Evolutionary conservation across 1,139 yeast genomes (phyloP).

Genomic region (Yamadazyma mexicana): DNA sequence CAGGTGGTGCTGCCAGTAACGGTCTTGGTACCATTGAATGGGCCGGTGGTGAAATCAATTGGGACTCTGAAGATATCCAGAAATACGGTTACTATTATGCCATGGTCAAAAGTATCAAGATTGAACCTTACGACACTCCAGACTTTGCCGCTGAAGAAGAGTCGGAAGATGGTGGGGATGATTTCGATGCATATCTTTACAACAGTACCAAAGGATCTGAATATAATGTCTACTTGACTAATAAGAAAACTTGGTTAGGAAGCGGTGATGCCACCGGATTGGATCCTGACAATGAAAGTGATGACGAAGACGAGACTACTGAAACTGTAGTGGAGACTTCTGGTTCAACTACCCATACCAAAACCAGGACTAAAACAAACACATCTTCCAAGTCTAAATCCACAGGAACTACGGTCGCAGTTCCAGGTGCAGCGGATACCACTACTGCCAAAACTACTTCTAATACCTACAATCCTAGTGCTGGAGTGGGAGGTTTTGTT

Average conservation of each 20-base stretch:
- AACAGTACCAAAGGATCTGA: conserved; percentile 48
- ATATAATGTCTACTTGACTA: conserved; percentile 54
- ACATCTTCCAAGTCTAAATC: conserved; percentile 8
- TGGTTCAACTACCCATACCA: conserved; percentile 13
- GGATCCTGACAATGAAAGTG: conserved; percentile 47
- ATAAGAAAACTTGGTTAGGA: conserved; percentile 60
- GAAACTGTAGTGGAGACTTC: conserved; percentile 15
- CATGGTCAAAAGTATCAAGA: conserved; percentile 55
- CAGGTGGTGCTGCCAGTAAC: conserved; percentile 72
- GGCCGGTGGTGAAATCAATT: conserved; percentile 91
- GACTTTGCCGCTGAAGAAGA: conserved; percentile 27
- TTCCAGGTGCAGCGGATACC: conserved; percentile 5
- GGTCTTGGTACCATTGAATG: conserved; percentile 81
- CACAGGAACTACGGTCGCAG: conserved; percentile 8
- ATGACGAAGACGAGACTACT: conserved; percentile 12
- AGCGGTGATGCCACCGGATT: conserved; percentile 64
- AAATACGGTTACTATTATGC: conserved; percentile 80
- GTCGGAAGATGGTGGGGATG: conserved; percentile 25
- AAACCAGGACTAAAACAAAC: conserved; percentile 17
- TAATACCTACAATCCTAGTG: conserved; percentile 18
- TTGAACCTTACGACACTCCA: conserved; percentile 75
- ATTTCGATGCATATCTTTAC: conserved; percentile 55
- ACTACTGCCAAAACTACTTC: conserved; percentile 5
- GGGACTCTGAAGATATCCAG: conserved; percentile 74
- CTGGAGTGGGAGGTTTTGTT: conserved; percentile 36